Evolutionary conservation across 495 filamentous ascomycete genomes (phyloP), one percentile per base, ranked within the genome.

Genomic region (Penicillium desertorum): DNA sequence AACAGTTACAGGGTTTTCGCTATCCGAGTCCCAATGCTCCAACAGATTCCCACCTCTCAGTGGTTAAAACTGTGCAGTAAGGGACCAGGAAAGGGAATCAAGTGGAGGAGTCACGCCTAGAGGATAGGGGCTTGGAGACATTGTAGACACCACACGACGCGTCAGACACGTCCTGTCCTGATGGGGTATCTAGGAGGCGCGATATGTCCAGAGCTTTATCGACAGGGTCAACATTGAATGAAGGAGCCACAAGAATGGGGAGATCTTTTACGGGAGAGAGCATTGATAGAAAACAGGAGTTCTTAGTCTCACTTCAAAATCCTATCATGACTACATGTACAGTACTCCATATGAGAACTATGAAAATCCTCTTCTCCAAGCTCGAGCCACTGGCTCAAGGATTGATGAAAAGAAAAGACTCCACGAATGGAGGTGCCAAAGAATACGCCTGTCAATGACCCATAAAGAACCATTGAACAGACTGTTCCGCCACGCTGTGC

Each of bases 371-470:
- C 79, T 83, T 83, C 82, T 83, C 78, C 82, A 81, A 57, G 68
- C 64, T 66, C 73, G 72, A 68, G 62, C 73, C 64, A 65, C 19
- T 68, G 71, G 76, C 77, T 53, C 68, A 61, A 68, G 63, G 32
- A 62, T 74, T 75, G 74, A 86, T 82, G 81, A 85, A 85, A 86
- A 86, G 76, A 71, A 72, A 71, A 57, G 17, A 42, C 66, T 60
- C 59, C 72, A 63, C 58, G 67, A 61, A 57, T 62, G 71, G 71
- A 67, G 68, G 79, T 79, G 86, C 79, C 84, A 87, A 88, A 88
- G 86, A 87, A 88, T 87, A 69, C 83, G 82, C 83, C 80, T 80
- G 77, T 81, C 79, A 84, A 79, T 82, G 81, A 81, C 81, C 85
- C 84, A 82, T 29, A 29, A 29, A 83, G 87, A 74, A 78, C 82